Conservation (phyloP, 257 asterid species). For the Nyctanthes arbortristis region DNA sequence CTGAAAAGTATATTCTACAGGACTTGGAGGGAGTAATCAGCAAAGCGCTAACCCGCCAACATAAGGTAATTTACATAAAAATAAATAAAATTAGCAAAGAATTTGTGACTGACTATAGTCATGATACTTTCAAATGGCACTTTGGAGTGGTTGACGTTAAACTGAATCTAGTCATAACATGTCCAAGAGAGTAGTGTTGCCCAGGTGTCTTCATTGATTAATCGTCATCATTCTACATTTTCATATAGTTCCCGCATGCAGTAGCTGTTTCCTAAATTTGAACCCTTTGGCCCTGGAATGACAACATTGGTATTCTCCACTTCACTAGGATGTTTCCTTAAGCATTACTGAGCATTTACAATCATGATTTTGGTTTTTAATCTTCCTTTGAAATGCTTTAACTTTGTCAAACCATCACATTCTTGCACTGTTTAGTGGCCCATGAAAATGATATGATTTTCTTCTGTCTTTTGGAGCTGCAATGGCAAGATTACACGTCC, state of each 20-base stretch:
- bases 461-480: background rate
- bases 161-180: conserved; percentile 4
- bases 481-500: conserved; percentile 3
- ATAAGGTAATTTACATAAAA: conserved; percentile 50
- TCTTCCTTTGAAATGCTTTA: conserved; percentile 6
- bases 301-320: background rate
- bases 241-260: conserved; percentile 16
- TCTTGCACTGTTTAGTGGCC: background rate
- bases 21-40: conserved; percentile 69
- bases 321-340: background rate
- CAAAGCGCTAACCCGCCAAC: conserved; percentile 31
- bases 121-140: background rate
- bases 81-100: background rate
- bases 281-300: background rate
- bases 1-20: conserved; percentile 67
- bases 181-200: background rate
- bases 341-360: background rate
- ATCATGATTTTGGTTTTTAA: background rate
- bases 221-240: conserved; percentile 7
- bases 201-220: conserved; percentile 17
- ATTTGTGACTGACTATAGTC: background rate
- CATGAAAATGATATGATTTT: background rate
- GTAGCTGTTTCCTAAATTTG: conserved; percentile 17
- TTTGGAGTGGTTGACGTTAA: conserved; percentile 3
- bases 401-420: background rate